Evolutionary conservation across 306 rosid species (phyloP).

Genomic region (Oemleria cerasiformis): DNA sequence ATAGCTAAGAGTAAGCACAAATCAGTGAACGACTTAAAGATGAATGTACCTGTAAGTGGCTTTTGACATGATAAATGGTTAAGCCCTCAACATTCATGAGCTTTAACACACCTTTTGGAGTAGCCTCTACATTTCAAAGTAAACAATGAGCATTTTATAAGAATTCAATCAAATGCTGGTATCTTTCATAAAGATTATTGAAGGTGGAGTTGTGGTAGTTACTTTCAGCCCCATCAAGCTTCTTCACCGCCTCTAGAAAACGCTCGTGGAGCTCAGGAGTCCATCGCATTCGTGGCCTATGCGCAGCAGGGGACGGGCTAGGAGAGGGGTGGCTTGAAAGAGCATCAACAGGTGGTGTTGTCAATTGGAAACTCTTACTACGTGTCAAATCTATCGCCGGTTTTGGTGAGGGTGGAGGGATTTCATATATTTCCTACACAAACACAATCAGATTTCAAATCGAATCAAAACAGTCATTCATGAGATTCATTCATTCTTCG

Average conservation of each 20-base stretch:
- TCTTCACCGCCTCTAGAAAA: slow-evolving; percentile 38
- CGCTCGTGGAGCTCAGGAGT: slow-evolving; percentile 41
- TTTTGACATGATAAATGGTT: slow-evolving; percentile 47
- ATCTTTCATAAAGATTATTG: background rate
- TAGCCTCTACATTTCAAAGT: slow-evolving; percentile 38
- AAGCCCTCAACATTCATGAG: slow-evolving; percentile 37
- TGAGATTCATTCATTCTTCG: background rate
- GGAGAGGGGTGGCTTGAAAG: slow-evolving; percentile 30
- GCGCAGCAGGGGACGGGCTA: slow-evolving; percentile 23
- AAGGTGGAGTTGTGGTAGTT: slow-evolving; percentile 3
- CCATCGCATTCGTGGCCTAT: slow-evolving; percentile 44
- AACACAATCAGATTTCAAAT: background rate
- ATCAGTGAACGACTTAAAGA: background rate
- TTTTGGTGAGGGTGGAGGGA: slow-evolving; percentile 25
- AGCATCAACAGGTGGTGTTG: slow-evolving; percentile 23
- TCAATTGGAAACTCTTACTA: slow-evolving; percentile 10
- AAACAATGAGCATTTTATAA: background rate
- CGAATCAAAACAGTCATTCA: background rate
- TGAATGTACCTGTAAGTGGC: slow-evolving; percentile 41
- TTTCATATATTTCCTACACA: slow-evolving; percentile 34
- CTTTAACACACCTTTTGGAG: slow-evolving; percentile 43
- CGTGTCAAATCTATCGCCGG: slow-evolving; percentile 18
- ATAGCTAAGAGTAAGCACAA: background rate
- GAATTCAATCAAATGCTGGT: background rate
- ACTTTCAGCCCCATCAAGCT: slow-evolving; percentile 47